Percentiles rank a stretch among this genome's conserved stretches.
Evolutionary conservation across 345 rosid species (phyloP).

Genomic region (Hibiscus mutabilis): DNA sequence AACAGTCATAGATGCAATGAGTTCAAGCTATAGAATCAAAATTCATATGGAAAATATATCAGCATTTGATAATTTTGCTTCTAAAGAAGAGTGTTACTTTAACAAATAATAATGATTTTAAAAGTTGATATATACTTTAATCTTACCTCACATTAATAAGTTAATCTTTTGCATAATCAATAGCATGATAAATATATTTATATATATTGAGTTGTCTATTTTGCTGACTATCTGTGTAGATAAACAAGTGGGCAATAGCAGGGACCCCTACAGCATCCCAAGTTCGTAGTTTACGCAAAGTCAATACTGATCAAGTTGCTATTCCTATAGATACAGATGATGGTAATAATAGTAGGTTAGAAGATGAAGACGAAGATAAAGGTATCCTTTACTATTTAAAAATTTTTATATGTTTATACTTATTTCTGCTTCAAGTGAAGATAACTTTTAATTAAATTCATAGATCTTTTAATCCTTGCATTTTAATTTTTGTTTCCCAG

Average conservation of each 20-base stretch:
- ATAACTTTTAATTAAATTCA: background rate
- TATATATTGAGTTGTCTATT: background rate
- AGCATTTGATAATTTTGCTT: background rate
- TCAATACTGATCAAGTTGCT: conserved; percentile 82
- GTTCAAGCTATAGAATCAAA: background rate
- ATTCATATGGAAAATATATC: background rate
- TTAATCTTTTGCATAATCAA: background rate
- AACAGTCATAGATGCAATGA: background rate
- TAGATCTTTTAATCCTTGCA: background rate
- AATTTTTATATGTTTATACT: background rate
- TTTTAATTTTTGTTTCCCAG: conserved; percentile 23
- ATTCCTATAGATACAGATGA: conserved; percentile 65
- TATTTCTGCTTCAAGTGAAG: background rate
- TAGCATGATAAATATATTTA: background rate
- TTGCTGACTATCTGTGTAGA: conserved; percentile 32
- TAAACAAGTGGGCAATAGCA: conserved; percentile 60
- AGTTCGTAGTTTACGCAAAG: conserved; percentile 83
- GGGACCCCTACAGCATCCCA: conserved; percentile 59
- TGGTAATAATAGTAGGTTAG: conserved; percentile 40
- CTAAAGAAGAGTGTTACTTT: background rate
- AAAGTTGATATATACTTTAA: background rate
- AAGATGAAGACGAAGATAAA: conserved; percentile 92
- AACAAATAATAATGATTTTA: background rate
- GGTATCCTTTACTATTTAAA: conserved; percentile 28
- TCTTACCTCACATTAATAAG: background rate